Conservation (phyloP, 2,329 filamentous ascomycete species). For the Neofusicoccum parvum region DNA sequence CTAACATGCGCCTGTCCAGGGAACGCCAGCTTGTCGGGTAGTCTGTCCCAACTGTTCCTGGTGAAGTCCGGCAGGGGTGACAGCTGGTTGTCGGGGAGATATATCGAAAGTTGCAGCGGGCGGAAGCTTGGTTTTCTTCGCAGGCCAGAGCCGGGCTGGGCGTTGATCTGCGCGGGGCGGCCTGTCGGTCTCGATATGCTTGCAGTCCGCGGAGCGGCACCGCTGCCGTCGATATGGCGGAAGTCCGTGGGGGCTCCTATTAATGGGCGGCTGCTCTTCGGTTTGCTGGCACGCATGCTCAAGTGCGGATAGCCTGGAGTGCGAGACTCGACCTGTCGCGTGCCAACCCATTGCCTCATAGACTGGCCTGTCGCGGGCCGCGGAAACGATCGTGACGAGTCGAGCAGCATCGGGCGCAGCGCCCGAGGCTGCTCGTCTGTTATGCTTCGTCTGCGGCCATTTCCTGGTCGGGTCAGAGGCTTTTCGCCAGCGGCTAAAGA, state of each 20-base stretch:
- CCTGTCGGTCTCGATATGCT: slow-evolving; percentile 30
- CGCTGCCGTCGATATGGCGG: slow-evolving; percentile 33
- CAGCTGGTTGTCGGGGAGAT: slow-evolving; percentile 35
- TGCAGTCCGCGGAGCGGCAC: slow-evolving; percentile 23
- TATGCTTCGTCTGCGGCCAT: slow-evolving; percentile 6
- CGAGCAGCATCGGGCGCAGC: slow-evolving; percentile 21
- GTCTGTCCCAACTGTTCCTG: slow-evolving; percentile 31
- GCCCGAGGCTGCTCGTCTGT: slow-evolving; percentile 37
- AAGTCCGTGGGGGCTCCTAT: slow-evolving; percentile 42
- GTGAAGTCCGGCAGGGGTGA: slow-evolving; percentile 44
- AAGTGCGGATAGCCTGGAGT: slow-evolving; percentile 11
- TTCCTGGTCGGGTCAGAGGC: slow-evolving; percentile 1
- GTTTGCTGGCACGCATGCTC: slow-evolving; percentile 35
- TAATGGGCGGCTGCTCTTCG: slow-evolving; percentile 32
- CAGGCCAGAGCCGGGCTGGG: neutral
- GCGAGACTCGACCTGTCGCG: slow-evolving; percentile 4
- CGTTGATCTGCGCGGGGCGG: slow-evolving; percentile 24
- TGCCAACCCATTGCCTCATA: slow-evolving; percentile 37
- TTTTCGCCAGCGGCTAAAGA: neutral
- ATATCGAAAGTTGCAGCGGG: slow-evolving; percentile 44
- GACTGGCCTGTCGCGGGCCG: slow-evolving; percentile 40
- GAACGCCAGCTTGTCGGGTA: neutral
- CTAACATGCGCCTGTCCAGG: neutral
- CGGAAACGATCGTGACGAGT: slow-evolving; percentile 28
- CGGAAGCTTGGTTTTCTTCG: slow-evolving; percentile 31